phyloP scores from a whole-genome alignment of 1,139 yeast genomes.

The Wickerhamiella pararugosa region DNA sequence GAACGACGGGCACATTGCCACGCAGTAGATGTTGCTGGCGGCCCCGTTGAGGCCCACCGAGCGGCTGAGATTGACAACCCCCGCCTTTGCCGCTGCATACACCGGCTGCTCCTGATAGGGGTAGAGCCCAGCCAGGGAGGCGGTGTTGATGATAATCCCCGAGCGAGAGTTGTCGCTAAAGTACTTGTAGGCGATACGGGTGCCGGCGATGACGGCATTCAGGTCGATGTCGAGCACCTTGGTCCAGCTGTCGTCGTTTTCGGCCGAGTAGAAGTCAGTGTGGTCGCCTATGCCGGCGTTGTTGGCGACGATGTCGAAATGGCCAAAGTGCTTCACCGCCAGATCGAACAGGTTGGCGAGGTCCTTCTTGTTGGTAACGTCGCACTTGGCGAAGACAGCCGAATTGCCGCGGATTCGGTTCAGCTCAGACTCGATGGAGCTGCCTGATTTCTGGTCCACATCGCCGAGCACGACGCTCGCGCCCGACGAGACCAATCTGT shows the following conservation, averaged over 20 bases:
- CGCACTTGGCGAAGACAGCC: conserved; percentile 3
- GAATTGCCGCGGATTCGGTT: not conserved
- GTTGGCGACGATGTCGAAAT: conserved; percentile 49
- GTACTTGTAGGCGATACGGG: conserved; percentile 4
- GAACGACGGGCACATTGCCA: conserved; percentile 5
- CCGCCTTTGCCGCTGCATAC: conserved; percentile 5
- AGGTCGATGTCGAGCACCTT: conserved; percentile 1
- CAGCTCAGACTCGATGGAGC: not conserved
- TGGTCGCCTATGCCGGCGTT: conserved; percentile 65
- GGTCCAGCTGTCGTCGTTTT: conserved; percentile 3
- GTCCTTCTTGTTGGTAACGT: conserved; percentile 1
- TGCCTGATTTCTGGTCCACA: conserved; percentile 1
- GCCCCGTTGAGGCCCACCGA: not conserved
- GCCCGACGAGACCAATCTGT: conserved; percentile 2
- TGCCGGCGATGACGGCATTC: conserved; percentile 3
- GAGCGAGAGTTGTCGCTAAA: conserved; percentile 5
- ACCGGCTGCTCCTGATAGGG: conserved; percentile 5
- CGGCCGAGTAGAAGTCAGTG: conserved; percentile 1
- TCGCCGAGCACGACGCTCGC: conserved; percentile 23
- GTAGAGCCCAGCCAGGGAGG: conserved; percentile 6
- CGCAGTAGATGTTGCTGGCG: not conserved
- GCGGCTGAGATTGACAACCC: conserved; percentile 3
- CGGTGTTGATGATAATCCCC: conserved; percentile 6
- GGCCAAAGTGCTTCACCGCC: conserved; percentile 29
- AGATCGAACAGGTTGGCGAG: conserved; percentile 1